Conservation (phyloP, 345 rosid species). For the Populus deltoides region DNA sequence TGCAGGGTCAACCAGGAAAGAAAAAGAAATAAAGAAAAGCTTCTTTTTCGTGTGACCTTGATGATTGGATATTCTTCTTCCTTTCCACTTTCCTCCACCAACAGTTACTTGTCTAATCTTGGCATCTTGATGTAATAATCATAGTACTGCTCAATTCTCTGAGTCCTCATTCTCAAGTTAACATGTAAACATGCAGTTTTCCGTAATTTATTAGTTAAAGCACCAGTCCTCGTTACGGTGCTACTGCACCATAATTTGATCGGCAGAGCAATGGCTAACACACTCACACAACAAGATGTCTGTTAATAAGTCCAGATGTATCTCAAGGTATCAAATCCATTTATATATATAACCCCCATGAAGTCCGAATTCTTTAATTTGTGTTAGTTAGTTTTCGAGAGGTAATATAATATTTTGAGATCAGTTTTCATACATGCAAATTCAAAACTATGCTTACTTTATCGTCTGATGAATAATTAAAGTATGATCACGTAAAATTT, state of each 20-base stretch:
- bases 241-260: not conserved
- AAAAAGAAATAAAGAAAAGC: not conserved
- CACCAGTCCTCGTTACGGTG: not conserved
- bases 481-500: too few species aligned
- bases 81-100: not conserved
- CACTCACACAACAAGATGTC: not conserved
- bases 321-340: too few species aligned
- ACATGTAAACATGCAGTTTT: not conserved
- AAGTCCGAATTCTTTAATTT: too few species aligned
- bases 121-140: not conserved
- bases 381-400: too few species aligned
- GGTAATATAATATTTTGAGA: too few species aligned
- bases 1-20: not conserved
- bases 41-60: not conserved
- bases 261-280: not conserved
- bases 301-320: too few species aligned
- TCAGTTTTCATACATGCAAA: too few species aligned
- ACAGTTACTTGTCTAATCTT: not conserved
- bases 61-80: constrained; percentile 3
- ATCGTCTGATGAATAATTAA: too few species aligned
- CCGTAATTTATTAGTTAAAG: too few species aligned
- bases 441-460: too few species aligned
- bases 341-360: too few species aligned
- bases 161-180: not conserved
- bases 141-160: not conserved